Conservation (phyloP, 2,329 filamentous ascomycete genomes). For the Pyrenophora seminiperda region DNA sequence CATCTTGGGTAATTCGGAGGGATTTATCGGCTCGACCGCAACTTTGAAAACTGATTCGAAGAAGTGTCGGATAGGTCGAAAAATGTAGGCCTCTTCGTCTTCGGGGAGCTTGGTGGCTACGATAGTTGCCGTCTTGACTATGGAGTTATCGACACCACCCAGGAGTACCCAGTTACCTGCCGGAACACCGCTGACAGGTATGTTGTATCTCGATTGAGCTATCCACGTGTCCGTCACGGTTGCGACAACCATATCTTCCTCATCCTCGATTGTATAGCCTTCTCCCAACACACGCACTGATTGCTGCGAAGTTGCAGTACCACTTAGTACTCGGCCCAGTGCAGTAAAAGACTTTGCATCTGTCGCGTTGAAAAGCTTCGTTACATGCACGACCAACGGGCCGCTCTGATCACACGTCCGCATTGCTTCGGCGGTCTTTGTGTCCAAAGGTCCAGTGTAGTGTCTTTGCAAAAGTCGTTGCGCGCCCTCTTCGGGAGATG, state of each 20-base stretch:
- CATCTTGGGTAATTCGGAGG: slow-evolving; percentile 98
- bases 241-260: slow-evolving; percentile 93
- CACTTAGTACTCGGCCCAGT: slow-evolving; percentile 90
- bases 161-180: slow-evolving; percentile 94
- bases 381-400: slow-evolving; percentile 87
- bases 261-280: slow-evolving; percentile 93
- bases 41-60: slow-evolving; percentile 98
- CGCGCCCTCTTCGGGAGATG: slow-evolving; percentile 81
- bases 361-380: slow-evolving; percentile 87
- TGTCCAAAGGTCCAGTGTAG: slow-evolving; percentile 89
- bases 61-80: slow-evolving; percentile 90
- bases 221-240: slow-evolving; percentile 88
- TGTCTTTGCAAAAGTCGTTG: slow-evolving; percentile 79
- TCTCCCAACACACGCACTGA: slow-evolving; percentile 92
- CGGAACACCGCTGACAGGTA: slow-evolving; percentile 87
- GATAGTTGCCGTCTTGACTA: slow-evolving; percentile 94
- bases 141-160: slow-evolving; percentile 93
- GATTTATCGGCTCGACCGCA: slow-evolving; percentile 96
- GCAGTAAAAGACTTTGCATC: slow-evolving; percentile 92
- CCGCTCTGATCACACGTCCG: slow-evolving; percentile 83
- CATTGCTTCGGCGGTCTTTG: slow-evolving; percentile 80
- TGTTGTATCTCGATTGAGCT: slow-evolving; percentile 89
- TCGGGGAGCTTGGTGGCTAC: slow-evolving; percentile 80
- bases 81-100: slow-evolving; percentile 92
- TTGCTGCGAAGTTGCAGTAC: slow-evolving; percentile 79